Conservation (phyloP, 2,329 filamentous ascomycete genomes). For the Metarhizium album region DNA sequence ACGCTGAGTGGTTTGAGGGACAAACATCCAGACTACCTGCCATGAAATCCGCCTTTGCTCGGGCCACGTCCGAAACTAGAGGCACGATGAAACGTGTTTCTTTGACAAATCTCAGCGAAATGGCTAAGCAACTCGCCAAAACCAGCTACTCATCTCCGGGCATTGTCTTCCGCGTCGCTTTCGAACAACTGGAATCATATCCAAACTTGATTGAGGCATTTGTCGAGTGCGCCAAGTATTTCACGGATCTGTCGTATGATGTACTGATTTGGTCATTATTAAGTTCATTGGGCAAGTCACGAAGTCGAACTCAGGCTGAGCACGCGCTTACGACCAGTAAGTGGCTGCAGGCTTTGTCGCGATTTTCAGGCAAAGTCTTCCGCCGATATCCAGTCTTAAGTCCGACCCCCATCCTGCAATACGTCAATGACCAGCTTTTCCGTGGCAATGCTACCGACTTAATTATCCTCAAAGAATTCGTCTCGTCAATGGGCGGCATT, state of each 20-base stretch:
- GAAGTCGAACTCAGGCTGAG: constrained; percentile 51
- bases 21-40: constrained; percentile 65
- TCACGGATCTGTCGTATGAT: constrained; percentile 86
- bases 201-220: constrained; percentile 91
- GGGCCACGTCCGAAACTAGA: constrained; percentile 67
- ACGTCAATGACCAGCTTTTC: constrained; percentile 75
- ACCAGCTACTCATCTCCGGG: constrained; percentile 86
- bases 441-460: constrained; percentile 80
- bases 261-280: constrained; percentile 88
- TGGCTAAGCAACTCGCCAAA: constrained; percentile 83
- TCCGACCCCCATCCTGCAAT: constrained; percentile 75
- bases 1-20: constrained; percentile 85
- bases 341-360: constrained; percentile 83
- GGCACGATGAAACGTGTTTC: constrained; percentile 83
- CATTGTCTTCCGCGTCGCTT: constrained; percentile 78
- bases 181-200: constrained; percentile 87
- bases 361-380: constrained; percentile 87
- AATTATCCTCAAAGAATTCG: constrained; percentile 81
- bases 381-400: constrained; percentile 77
- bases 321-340: constrained; percentile 68
- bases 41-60: constrained; percentile 67
- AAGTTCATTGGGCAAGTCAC: constrained; percentile 54
- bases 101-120: constrained; percentile 72
- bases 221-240: constrained; percentile 89
- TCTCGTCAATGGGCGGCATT: constrained; percentile 89